A percentile compares a stretch with the other conserved stretches of the same genome.
phyloP scores from a whole-genome alignment of 2,329 filamentous ascomycete species.

The Cercospora zeina region DNA sequence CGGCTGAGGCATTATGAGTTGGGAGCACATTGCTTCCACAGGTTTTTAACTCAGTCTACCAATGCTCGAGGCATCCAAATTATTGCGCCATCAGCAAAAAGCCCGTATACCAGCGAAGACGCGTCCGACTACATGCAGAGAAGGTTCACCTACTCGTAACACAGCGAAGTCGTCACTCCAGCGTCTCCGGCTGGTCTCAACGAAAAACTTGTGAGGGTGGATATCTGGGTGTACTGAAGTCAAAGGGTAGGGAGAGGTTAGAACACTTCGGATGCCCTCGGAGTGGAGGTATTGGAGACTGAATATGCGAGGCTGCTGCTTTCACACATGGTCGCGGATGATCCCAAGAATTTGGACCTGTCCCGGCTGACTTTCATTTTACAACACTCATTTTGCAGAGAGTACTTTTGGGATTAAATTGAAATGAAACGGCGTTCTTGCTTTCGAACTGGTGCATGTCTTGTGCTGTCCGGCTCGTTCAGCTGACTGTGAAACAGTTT shows the following conservation, averaged over 20 bases:
- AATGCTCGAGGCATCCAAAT: neutral
- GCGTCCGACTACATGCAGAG: neutral
- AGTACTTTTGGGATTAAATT: neutral
- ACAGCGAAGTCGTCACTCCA: neutral
- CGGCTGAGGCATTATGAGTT: conserved; percentile 18
- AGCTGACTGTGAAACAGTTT: neutral
- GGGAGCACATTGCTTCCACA: conserved; percentile 1
- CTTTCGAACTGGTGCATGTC: neutral
- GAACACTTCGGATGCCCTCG: neutral
- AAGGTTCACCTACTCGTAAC: neutral
- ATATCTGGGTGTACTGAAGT: neutral
- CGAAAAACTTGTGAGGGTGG: neutral
- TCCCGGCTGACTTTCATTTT: conserved; percentile 1
- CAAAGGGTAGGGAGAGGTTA: neutral
- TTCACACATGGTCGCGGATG: neutral
- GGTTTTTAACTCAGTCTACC: neutral
- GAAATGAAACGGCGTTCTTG: conserved; percentile 9
- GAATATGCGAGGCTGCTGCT: neutral
- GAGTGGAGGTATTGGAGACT: neutral
- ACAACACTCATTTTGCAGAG: conserved; percentile 7
- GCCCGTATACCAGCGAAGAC: neutral
- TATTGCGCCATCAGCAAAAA: neutral
- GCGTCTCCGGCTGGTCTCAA: neutral
- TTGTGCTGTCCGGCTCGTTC: neutral
- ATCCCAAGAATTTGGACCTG: neutral